Evolutionary conservation across 2,329 filamentous ascomycete species (phyloP), one percentile per base, ranked within the genome.

Genomic region (Alternaria infectoria): DNA sequence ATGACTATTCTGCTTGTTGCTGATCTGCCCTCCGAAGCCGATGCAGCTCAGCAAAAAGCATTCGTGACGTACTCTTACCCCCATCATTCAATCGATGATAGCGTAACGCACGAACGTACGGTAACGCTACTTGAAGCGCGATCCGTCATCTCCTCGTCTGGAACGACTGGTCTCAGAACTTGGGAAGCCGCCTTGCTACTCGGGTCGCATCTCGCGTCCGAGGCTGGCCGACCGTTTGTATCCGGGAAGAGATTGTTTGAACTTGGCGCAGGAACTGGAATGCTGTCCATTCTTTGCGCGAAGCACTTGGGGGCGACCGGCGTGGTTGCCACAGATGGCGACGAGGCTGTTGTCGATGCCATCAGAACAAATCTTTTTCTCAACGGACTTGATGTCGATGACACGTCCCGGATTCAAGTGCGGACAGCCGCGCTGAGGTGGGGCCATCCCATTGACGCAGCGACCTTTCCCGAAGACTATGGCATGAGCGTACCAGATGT

Each of bases 161-260:
- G 91, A 1, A 93, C 91, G 1, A 95, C 92, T 0, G 92, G 92
- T 1, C 84, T 92, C 23, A 86, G 92, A 32, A 95, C 92, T 0
- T 96, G 92, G 92, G 92, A 95, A 77, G 92, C 92, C 1, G 89
- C 91, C 2, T 81, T 95, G 9, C 90, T 93, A 69, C 83, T 95
- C 0, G 90, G 90, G 1, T 86, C 89, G 47, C 93, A 89, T 70
- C 85, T 94, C 21, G 87, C 70, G 4, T 78, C 78, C 30, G 65
- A 79, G 5, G 51, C 72, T 11, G 86, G 86, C n/a, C 79, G 77
- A 45, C 65, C 74, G 3, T 71, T 85, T 5, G 81, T 92, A 26
- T 71, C 72, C 8, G 84, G 82, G 3, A 90, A 88, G 72, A 84
- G 82, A 8, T 80, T 94, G 1, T 82, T 95, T 3, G 92, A 95